phyloP scores from a whole-genome alignment of 2,329 filamentous ascomycete genomes.

The Dactylellina parvicollis region DNA sequence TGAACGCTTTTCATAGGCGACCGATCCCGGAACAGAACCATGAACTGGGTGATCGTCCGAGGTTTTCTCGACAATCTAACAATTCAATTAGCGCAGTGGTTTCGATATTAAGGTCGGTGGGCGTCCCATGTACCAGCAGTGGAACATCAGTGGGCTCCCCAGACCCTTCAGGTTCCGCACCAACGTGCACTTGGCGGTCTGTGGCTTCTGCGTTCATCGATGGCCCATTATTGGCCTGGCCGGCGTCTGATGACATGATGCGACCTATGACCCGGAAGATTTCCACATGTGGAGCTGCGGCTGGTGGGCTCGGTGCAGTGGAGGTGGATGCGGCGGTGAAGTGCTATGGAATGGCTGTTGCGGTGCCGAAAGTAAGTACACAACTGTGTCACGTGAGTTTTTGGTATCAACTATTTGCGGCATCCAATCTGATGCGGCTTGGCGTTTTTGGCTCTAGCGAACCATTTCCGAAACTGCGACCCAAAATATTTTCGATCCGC shows the following conservation, averaged over 20 bases:
- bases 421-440: neutral
- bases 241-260: conserved; percentile 42
- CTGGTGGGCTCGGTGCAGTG: conserved; percentile 8
- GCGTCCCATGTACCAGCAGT: conserved; percentile 10
- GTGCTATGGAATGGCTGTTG: neutral
- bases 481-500: too few species aligned
- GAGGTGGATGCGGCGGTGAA: neutral
- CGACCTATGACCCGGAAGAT: conserved; percentile 23
- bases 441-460: neutral
- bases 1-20: conserved; percentile 68
- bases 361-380: too few species aligned
- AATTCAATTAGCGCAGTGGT: neutral
- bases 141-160: conserved; percentile 18
- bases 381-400: too few species aligned
- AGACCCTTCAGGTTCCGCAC: conserved; percentile 6
- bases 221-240: conserved; percentile 14
- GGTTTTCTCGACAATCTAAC: conserved; percentile 61
- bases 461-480: too few species aligned
- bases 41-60: conserved; percentile 67
- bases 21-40: conserved; percentile 71
- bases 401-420: too few species aligned
- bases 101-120: neutral
- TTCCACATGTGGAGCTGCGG: conserved; percentile 32
- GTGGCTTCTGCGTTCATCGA: neutral
- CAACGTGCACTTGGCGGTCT: conserved; percentile 8